A percentile compares a stretch with the other conserved stretches of the same genome.
Evolutionary conservation across 306 rosid species (phyloP).

Genomic region (Argentina anserina): DNA sequence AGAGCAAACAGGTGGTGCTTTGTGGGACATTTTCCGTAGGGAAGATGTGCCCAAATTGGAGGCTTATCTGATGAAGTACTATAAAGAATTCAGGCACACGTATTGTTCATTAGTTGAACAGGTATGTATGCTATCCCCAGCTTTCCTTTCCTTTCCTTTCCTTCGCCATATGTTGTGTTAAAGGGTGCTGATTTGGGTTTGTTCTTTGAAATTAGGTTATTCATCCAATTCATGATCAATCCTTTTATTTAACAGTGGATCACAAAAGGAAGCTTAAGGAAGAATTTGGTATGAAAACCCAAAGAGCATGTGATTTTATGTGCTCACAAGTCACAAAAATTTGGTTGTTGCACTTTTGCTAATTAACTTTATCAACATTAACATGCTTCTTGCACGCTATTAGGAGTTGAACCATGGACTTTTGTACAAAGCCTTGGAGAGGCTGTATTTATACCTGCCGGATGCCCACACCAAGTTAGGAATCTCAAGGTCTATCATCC

Average conservation of each 20-base stretch:
- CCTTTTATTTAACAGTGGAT: slow-evolving; percentile 58
- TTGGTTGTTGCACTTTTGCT: too few relatives aligned
- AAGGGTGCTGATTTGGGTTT: slow-evolving; percentile 3
- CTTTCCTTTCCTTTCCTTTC: slow-evolving; percentile 1
- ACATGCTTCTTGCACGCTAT: not conserved
- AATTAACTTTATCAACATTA: not conserved
- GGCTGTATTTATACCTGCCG: slow-evolving; percentile 87
- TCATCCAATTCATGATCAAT: slow-evolving; percentile 84
- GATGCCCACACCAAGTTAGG: slow-evolving; percentile 92
- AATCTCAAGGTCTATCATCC: slow-evolving; percentile 57
- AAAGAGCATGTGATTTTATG: not conserved
- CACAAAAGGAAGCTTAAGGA: slow-evolving; percentile 74
- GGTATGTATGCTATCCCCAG: slow-evolving; percentile 32
- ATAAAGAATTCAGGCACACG: slow-evolving; percentile 68
- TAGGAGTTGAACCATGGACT: slow-evolving; percentile 80
- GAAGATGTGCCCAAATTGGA: slow-evolving; percentile 67
- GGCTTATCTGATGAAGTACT: slow-evolving; percentile 57
- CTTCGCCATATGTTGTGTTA: slow-evolving; percentile 8
- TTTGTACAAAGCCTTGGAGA: slow-evolving; percentile 75
- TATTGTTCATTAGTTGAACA: slow-evolving; percentile 61
- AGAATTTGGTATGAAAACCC: slow-evolving; percentile 56
- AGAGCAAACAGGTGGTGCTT: slow-evolving; percentile 48
- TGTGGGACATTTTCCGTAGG: slow-evolving; percentile 86
- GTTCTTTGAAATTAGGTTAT: slow-evolving; percentile 40
- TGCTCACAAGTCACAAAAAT: too few relatives aligned